Evolutionary conservation across 1,139 yeast species (phyloP), one percentile per base, ranked within the genome.

Genomic region (Scheffersomyces cryptocercus): DNA sequence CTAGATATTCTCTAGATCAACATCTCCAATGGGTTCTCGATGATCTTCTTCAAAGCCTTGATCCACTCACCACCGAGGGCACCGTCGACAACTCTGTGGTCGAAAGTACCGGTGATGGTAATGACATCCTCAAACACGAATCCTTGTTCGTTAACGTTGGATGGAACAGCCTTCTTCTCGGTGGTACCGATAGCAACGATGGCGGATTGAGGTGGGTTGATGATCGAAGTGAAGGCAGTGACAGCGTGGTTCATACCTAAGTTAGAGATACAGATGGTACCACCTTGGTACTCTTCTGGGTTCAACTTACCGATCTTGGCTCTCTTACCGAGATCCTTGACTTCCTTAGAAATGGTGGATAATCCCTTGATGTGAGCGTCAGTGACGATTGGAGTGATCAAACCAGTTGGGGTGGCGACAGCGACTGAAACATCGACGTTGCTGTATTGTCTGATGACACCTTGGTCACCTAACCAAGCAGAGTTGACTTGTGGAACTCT

Each of bases 201-300:
- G 44, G 96, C 85, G 42, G 93, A 79, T 73, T 93, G 99, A 46
- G 99, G 99, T 50, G 97, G 98, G 82, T 93, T 93, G 67, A 93
- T 85, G 71, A 93, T 93, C 33, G 99, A 93, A 36, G 99, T 91
- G 81, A 93, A 93, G 65, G 85, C 66, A 55, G 84, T 79, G 41
- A 93, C 97, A 45, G 99, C 98, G 49, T 77, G 81, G 82, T 93
- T 93, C 99, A 93, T 93, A 64, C 99, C 99, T 79, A 95, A 78
- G 85, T 93, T 93, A 54, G 98, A 91, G 62, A 93, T 91, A 70
- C 97, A 89, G 68, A 93, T 88, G 57, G 99, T 91, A 65, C 99
- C 99, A 61, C 99, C 99, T 79, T 89, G 97, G 83, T 86, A 95
- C 75, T 93, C 99, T 68, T 89, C 96, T 51, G 99, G 99, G 55